Evolutionary conservation across 371 early-diverging fungal species (phyloP), one percentile per base, ranked within the genome.

Genomic region (Syncephalastrum racemosum): DNA sequence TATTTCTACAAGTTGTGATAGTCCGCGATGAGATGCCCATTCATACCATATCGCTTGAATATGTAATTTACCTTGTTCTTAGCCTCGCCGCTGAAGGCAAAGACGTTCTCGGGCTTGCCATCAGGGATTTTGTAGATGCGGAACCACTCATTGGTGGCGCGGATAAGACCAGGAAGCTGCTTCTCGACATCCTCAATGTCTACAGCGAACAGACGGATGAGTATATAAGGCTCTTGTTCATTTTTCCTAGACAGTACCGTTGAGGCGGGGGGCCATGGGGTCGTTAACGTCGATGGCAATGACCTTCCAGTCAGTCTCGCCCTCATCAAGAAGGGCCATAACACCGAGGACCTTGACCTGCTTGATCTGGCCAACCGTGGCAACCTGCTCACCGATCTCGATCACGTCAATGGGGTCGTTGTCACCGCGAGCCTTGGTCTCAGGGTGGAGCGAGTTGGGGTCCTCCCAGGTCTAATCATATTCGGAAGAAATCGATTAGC

Each of bases 231-330:
- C 15, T 43, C 43, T 27, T 50, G 41, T 39, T 31, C 20, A 46
- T 10, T 27, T n/a, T n/a, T n/a, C n/a, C n/a, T n/a, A n/a, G n/a
- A n/a, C n/a, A n/a, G 50, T 71, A 75, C 79, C 79, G 78, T 95
- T 93, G 51, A 98, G 71, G 70, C 92, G 88, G 55, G 85, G 61
- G 22, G 93, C 93, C 48, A 91, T 71, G 13, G 91, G 90, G 70
- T 98, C 99, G 60, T 86, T 90, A 54, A 87, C 79, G 69, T 96
- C 96, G 66, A 98, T 93, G 63, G 83, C 92, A 55, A 98, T 82
- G 31, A 98, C 82, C 82, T 98, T 98, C 98, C 98, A 98, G 84
- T 98, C 99, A 52, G 97, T 96, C 79, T 98, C 98, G 48, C 90
- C 90, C 65, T 94, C 93, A 73, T 97, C 98, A 54, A 98, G 73